Base-by-base conservation (phyloP, 2,329 filamentous ascomycete species). In the Xylariaceae sp. region DNA sequence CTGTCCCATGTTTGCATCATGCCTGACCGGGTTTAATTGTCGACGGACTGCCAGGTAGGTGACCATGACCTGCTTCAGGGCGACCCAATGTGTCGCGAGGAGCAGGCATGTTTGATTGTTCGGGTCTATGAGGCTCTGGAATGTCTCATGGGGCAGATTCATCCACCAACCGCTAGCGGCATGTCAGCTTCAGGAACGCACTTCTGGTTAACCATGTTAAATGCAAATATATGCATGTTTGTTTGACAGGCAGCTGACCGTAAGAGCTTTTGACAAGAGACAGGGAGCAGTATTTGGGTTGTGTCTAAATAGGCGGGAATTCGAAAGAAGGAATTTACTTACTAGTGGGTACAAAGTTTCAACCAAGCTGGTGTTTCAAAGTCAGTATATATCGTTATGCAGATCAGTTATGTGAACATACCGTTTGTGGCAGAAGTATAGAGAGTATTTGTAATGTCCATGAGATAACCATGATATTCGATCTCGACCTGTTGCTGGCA, bases 61-160 rank as follows among this genome's bases (percentile, higher is more conserved):
- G 2, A 65, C 62, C 75, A 80, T 78, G 56, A 79, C 71, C 61
- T 76, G 72, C 55, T 76, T 73, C 36, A 80, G 54, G 6, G 73
- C 67, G 39, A 79, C 71, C 75, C 77, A 80, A 61, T 80, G 76
- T 40, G 75, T 55, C 25, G 72, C 72, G 34, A 80, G 64, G 22
- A 80, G 61, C 33, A 73, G 44, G 46, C 71, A 68, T 14, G 69
- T 64, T 55, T 74, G 74, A 55, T 71, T 73, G 22, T 55, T 52
- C 22, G 69, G 62, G 56, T 77, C 70, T 51, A 79, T 67, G 42
- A 80, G 60, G 40, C 65, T 64, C 50, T 74, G 70, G 59, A 80
- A 80, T 38, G 69, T 64, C 27, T 68, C 65, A 52, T 80, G 76
- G 7, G 75, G 71, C 6, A 80, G 67, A 58, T 75, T 68, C 68